A percentile compares a stretch with the other conserved stretches of the same genome.
Evolutionary conservation across 2,329 filamentous ascomycete genomes (phyloP).

Genomic region (Beauveria asiatica): DNA sequence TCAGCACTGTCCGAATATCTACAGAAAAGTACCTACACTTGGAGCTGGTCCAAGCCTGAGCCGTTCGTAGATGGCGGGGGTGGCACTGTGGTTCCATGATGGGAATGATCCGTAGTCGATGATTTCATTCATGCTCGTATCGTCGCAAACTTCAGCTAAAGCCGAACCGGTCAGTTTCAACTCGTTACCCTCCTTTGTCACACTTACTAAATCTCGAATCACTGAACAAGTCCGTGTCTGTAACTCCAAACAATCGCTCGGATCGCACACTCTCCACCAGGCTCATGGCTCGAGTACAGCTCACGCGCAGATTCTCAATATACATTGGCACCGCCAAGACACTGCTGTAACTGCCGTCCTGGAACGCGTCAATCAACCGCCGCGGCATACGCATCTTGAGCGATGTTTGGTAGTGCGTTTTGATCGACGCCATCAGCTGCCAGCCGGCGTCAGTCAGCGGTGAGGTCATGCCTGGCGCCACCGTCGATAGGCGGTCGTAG

Average conservation of each 20-base stretch:
- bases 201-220: slow-evolving; percentile 39
- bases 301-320: slow-evolving; percentile 35
- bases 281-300: slow-evolving; percentile 45
- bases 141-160: slow-evolving; percentile 33
- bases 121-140: slow-evolving; percentile 30
- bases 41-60: slow-evolving; percentile 43
- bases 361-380: slow-evolving; percentile 37
- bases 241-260: slow-evolving; percentile 33
- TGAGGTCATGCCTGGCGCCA: slow-evolving; percentile 35
- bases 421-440: slow-evolving; percentile 33
- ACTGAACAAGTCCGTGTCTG: slow-evolving; percentile 32
- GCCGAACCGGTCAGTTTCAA: background rate
- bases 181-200: too few species aligned
- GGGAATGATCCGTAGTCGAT: slow-evolving; percentile 47
- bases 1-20: slow-evolving; percentile 12
- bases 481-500: slow-evolving; percentile 45
- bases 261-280: slow-evolving; percentile 43
- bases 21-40: slow-evolving; percentile 32
- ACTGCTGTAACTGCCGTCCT: slow-evolving; percentile 41
- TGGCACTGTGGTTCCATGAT: slow-evolving; percentile 32
- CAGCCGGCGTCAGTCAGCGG: slow-evolving; percentile 24
- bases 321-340: slow-evolving; percentile 39
- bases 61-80: slow-evolving; percentile 32
- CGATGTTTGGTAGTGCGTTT: slow-evolving; percentile 37
- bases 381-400: slow-evolving; percentile 38